These are phyloP conservation scores for Fagus sylvatica DNA, from an alignment of 306 rosid genomes.

Conservation along the genomic window DNA sequence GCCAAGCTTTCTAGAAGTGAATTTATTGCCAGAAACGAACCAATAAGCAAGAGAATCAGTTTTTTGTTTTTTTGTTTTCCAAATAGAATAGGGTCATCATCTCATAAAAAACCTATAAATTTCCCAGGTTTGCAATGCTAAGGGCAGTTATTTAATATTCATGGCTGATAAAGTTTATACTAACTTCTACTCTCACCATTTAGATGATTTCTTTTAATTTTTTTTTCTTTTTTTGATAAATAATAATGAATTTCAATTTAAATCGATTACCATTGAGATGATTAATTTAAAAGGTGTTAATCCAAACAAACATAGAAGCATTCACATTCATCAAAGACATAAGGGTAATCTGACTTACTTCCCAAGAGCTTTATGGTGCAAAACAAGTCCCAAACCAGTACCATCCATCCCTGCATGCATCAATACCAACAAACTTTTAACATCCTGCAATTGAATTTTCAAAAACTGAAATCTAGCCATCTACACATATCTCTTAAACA, in stretches of 20 bases:
- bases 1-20: too few species aligned
- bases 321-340: conserved; percentile 1
- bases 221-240: too few species aligned
- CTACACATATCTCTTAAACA: background rate
- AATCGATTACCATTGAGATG: too few species aligned
- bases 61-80: background rate
- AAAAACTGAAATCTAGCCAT: background rate
- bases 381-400: conserved; percentile 81
- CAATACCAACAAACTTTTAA: conserved; percentile 22
- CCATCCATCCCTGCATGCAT: conserved; percentile 77
- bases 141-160: background rate
- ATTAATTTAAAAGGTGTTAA: background rate
- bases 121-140: background rate
- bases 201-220: too few species aligned
- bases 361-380: conserved; percentile 96
- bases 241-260: too few species aligned
- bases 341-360: conserved; percentile 51
- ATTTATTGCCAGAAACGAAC: background rate
- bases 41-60: background rate
- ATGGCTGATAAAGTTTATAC: background rate
- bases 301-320: background rate
- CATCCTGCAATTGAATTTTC: conserved; percentile 11
- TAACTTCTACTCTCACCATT: background rate
- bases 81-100: background rate
- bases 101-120: background rate